Evolutionary conservation across 768 basidiomycete species (phyloP).

Genomic region (Mycena vitilis): DNA sequence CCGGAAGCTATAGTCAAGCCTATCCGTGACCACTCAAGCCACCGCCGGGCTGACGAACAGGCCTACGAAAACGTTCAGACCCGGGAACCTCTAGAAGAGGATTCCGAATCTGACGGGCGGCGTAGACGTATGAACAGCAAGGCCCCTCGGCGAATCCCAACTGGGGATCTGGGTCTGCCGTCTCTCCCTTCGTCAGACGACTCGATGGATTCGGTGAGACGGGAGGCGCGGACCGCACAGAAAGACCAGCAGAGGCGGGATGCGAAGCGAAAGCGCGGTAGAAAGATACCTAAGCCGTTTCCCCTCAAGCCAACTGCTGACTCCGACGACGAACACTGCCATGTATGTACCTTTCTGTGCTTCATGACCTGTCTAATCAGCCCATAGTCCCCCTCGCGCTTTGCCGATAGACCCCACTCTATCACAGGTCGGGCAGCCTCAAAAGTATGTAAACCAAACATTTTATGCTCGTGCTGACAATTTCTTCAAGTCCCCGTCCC

Average conservation of each 20-base stretch:
- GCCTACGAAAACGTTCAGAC: conserved; percentile 45
- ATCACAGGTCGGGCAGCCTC: not conserved
- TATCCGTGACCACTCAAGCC: conserved; percentile 49
- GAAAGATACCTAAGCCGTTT: conserved; percentile 22
- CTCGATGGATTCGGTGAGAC: not conserved
- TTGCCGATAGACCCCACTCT: not conserved
- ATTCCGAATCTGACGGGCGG: conserved; percentile 32
- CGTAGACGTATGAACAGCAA: not conserved
- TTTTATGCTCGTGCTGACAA: not conserved
- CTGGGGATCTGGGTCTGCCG: not conserved
- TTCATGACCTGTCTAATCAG: not conserved
- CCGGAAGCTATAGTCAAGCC: conserved; percentile 79
- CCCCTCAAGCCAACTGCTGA: conserved; percentile 15
- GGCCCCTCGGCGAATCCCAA: not conserved
- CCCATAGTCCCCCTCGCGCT: conserved; percentile 15
- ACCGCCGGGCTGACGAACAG: conserved; percentile 46
- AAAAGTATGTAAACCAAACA: conserved; percentile 1
- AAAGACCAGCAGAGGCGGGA: conserved; percentile 15
- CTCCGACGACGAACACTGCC: not conserved
- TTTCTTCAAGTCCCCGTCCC: conserved; percentile 7
- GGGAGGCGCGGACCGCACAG: conserved; percentile 7
- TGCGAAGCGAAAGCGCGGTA: not conserved
- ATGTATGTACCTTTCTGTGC: conserved; percentile 1
- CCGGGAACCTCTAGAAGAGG: conserved; percentile 37
- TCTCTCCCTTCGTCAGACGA: conserved; percentile 26